A percentile compares a stretch with the other conserved stretches of the same genome.
Conservation (phyloP, 306 rosid species). For the Quercus alba region DNA sequence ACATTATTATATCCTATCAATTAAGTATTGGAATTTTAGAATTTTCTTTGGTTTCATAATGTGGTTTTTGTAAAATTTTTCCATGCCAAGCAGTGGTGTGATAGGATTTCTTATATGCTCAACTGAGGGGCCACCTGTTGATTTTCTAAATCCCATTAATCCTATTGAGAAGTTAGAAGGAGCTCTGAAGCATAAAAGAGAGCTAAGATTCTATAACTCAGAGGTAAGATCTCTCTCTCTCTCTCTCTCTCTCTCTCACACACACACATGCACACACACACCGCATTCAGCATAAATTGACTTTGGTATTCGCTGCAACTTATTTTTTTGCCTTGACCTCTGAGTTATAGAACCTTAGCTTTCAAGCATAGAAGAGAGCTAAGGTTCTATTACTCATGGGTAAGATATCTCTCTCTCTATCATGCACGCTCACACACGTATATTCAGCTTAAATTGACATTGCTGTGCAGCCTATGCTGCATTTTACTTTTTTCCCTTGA, state of each 20-base stretch:
- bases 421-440: too few species aligned
- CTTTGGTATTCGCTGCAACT: too few species aligned
- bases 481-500: not conserved
- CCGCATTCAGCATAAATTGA: too few species aligned
- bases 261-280: too few species aligned
- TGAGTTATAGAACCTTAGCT: conserved; percentile 25
- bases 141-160: conserved; percentile 77
- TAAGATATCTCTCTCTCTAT: conserved; percentile 2
- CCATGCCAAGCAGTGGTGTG: conserved; percentile 62
- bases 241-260: not conserved
- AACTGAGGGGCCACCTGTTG: conserved; percentile 81
- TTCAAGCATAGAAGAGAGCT: conserved; percentile 66
- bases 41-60: not conserved
- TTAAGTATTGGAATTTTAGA: not conserved
- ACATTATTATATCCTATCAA: not conserved
- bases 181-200: conserved; percentile 67
- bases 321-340: too few species aligned
- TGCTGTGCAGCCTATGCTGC: not conserved
- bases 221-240: conserved; percentile 42
- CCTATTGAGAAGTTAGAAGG: conserved; percentile 85
- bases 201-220: conserved; percentile 84
- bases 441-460: not conserved
- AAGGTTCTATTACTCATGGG: conserved; percentile 86
- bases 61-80: not conserved
- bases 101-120: conserved; percentile 91